Conservation (phyloP, 2,329 filamentous ascomycete species). For the Gnomoniopsis smithogilvyi region DNA sequence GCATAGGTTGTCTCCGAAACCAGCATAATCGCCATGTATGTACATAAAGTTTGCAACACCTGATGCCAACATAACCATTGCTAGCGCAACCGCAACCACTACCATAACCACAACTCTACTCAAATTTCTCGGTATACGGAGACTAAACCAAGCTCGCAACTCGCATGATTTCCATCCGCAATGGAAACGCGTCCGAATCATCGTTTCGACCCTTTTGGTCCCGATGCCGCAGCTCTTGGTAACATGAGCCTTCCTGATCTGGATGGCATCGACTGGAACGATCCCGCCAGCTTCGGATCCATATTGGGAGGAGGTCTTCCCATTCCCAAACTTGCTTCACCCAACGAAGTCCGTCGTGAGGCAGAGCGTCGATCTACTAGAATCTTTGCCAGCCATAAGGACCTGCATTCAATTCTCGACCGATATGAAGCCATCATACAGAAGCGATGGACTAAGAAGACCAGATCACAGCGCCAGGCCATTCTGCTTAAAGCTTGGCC, state of each 20-base stretch:
- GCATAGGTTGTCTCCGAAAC: too few species aligned
- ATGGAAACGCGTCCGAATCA: too few species aligned
- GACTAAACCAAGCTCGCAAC: too few species aligned
- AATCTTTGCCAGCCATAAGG: neutral
- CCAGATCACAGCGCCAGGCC: constrained; percentile 38
- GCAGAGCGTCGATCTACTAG: neutral
- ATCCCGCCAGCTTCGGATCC: neutral
- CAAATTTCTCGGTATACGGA: too few species aligned
- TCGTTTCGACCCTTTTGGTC: neutral
- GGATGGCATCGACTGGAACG: neutral
- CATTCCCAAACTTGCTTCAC: neutral
- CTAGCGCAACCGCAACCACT: too few species aligned
- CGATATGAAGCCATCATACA: constrained; percentile 49
- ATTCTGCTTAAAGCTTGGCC: constrained; percentile 48
- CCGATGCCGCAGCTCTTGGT: neutral
- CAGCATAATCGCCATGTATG: too few species aligned
- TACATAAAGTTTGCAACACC: too few species aligned
- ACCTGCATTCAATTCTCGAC: constrained; percentile 26
- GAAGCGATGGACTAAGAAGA: constrained; percentile 55
- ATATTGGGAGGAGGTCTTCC: neutral
- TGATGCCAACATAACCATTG: too few species aligned
- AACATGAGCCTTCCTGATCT: neutral
- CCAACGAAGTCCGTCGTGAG: neutral
- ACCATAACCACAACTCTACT: too few species aligned
- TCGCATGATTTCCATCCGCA: too few species aligned